phyloP scores from a whole-genome alignment of 2,329 filamentous ascomycete genomes.

The Ceratocystis diversiconidia region DNA sequence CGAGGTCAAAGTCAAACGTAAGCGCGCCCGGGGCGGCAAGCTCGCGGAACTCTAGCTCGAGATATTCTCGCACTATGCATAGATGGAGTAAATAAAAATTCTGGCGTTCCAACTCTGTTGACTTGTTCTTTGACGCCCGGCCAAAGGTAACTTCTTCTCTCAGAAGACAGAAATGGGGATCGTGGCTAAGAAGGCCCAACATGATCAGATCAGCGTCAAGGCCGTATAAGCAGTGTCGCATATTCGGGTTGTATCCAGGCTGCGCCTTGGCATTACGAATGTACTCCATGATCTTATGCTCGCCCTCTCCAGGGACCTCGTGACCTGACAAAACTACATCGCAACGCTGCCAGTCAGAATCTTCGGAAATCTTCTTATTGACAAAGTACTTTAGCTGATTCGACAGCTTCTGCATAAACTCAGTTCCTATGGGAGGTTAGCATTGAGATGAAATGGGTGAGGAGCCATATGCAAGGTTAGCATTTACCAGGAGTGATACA shows the following conservation, averaged over 20 bases:
- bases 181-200: conserved; percentile 90
- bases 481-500: conserved; percentile 76
- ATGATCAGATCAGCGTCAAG: conserved; percentile 97
- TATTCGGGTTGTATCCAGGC: conserved; percentile 78
- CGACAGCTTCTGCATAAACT: conserved; percentile 95
- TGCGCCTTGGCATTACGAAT: conserved; percentile 96
- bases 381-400: conserved; percentile 94
- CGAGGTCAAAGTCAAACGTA: conserved; percentile 75
- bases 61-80: conserved; percentile 91
- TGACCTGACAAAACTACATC: conserved; percentile 94
- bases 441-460: neutral
- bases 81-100: conserved; percentile 97
- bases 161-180: conserved; percentile 93
- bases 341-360: conserved; percentile 92
- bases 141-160: conserved; percentile 98
- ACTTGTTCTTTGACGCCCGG: conserved; percentile 70
- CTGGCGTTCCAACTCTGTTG: conserved; percentile 93
- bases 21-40: conserved; percentile 60
- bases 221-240: conserved; percentile 93
- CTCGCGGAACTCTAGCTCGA: conserved; percentile 94
- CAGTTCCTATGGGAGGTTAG: conserved; percentile 42
- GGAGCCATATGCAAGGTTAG: neutral
- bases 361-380: conserved; percentile 96
- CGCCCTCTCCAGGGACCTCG: conserved; percentile 93
- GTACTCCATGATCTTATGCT: conserved; percentile 99